Percentiles rank a stretch among this genome's conserved stretches.
Conservation (phyloP, 352 stramenopile genomes). For the Pythium coloratum region DNA sequence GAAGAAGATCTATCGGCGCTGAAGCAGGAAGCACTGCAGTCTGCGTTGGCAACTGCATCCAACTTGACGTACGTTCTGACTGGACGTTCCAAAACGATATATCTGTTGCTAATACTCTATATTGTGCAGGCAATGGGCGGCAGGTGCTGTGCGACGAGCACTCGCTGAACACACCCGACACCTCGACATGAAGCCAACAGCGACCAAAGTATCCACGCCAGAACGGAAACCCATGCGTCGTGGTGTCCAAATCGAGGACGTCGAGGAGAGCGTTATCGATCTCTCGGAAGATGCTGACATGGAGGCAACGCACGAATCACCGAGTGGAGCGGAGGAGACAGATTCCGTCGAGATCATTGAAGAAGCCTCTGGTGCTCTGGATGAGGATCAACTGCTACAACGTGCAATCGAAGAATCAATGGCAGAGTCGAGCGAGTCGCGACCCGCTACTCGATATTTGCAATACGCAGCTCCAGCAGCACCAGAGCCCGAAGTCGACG, state of each 20-base stretch:
- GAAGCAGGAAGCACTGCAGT: slow-evolving; percentile 71
- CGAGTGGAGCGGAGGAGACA: not conserved
- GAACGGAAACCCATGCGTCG: not conserved
- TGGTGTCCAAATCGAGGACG: not conserved
- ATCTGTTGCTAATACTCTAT: not conserved
- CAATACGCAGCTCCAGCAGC: slow-evolving; percentile 16
- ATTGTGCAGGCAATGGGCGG: slow-evolving; percentile 71
- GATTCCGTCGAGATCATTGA: slow-evolving; percentile 2
- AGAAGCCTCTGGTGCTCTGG: not conserved
- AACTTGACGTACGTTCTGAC: slow-evolving; percentile 63
- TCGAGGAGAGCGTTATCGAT: not conserved
- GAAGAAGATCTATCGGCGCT: slow-evolving; percentile 63
- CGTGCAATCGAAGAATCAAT: slow-evolving; percentile 29
- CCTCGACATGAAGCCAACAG: slow-evolving; percentile 15
- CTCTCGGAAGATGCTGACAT: slow-evolving; percentile 8
- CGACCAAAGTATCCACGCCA: not conserved
- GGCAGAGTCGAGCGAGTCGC: not conserved
- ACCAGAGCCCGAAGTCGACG: slow-evolving; percentile 23
- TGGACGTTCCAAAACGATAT: not conserved
- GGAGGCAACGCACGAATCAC: not conserved
- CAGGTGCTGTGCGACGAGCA: slow-evolving; percentile 70
- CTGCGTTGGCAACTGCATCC: slow-evolving; percentile 75
- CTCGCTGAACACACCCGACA: slow-evolving; percentile 57
- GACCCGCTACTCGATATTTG: slow-evolving; percentile 21
- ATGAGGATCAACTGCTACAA: slow-evolving; percentile 26